Conservation (phyloP, 306 rosid species). For the Alnus rubra region DNA sequence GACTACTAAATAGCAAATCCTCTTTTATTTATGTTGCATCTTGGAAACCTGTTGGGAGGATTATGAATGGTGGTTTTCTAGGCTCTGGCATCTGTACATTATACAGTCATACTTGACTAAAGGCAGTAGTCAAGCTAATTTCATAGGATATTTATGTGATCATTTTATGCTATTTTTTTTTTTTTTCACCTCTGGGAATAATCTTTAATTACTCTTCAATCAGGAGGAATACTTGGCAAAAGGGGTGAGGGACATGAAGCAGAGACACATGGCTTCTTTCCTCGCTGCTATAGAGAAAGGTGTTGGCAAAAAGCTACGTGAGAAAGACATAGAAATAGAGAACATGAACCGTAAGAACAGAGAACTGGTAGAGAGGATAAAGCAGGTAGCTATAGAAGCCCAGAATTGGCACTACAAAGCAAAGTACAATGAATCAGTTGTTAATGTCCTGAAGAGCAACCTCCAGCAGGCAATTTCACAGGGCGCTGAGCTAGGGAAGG, state of each 20-base stretch:
- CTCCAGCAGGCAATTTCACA: slow-evolving; percentile 87
- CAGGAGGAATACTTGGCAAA: slow-evolving; percentile 85
- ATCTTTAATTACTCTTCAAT: slow-evolving; percentile 12
- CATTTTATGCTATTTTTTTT: not conserved
- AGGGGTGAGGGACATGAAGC: slow-evolving; percentile 79
- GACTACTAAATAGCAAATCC: not conserved
- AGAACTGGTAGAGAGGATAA: slow-evolving; percentile 80
- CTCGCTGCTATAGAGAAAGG: slow-evolving; percentile 74
- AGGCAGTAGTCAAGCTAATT: slow-evolving; percentile 12
- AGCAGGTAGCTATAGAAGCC: slow-evolving; percentile 74
- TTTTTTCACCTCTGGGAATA: slow-evolving; percentile 10
- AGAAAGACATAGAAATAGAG: slow-evolving; percentile 78
- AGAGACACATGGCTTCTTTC: slow-evolving; percentile 65
- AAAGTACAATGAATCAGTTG: slow-evolving; percentile 81
- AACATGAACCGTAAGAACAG: slow-evolving; percentile 67
- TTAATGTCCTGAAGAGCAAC: slow-evolving; percentile 68
- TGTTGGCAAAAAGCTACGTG: slow-evolving; percentile 55
- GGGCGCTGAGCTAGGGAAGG: slow-evolving; percentile 85
- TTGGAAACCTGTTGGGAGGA: not conserved
- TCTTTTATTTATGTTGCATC: not conserved
- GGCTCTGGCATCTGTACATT: not conserved
- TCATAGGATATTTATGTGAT: slow-evolving; percentile 7
- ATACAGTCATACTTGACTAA: not conserved
- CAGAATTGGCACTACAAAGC: slow-evolving; percentile 88
- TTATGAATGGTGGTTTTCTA: not conserved